Percentiles rank a stretch among this genome's conserved stretches.
phyloP scores from a whole-genome alignment of 768 basidiomycete genomes.

The Suillus luteus region DNA sequence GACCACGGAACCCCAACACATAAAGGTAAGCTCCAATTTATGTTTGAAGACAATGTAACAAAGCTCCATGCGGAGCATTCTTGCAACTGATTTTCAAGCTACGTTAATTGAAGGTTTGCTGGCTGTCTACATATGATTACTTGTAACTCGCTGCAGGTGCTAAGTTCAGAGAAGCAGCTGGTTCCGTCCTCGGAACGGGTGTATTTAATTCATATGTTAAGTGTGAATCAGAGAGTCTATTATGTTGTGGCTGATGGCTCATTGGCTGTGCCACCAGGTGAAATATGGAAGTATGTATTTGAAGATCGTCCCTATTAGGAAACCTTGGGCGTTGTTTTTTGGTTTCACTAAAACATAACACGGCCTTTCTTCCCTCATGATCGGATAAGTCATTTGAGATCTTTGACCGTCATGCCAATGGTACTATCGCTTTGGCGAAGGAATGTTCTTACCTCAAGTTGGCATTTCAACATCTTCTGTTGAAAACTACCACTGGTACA shows the following conservation, averaged over 20 bases:
- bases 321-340: conserved; percentile 18
- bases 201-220: conserved; percentile 58
- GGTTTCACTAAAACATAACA: conserved; percentile 66
- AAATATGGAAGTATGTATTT: conserved; percentile 63
- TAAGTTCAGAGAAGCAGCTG: conserved; percentile 32
- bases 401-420: conserved; percentile 54
- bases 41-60: background rate
- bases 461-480: background rate
- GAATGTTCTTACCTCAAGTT: no score
- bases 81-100: conserved; percentile 47
- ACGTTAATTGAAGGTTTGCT: conserved; percentile 44
- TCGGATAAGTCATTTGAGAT: conserved; percentile 59
- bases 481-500: conserved; percentile 30
- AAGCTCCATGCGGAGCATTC: conserved; percentile 31
- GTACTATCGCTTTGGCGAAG: conserved; percentile 13
- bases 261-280: conserved; percentile 40
- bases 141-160: conserved; percentile 27
- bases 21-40: conserved; percentile 31
- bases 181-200: conserved; percentile 48
- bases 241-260: background rate
- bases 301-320: background rate
- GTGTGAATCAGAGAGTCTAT: conserved; percentile 1
- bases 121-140: conserved; percentile 20
- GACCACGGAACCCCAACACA: conserved; percentile 51
- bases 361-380: conserved; percentile 72